Evolutionary conservation across 2,329 filamentous ascomycete genomes (phyloP).

Genomic region (Ophiostoma ulmi): DNA sequence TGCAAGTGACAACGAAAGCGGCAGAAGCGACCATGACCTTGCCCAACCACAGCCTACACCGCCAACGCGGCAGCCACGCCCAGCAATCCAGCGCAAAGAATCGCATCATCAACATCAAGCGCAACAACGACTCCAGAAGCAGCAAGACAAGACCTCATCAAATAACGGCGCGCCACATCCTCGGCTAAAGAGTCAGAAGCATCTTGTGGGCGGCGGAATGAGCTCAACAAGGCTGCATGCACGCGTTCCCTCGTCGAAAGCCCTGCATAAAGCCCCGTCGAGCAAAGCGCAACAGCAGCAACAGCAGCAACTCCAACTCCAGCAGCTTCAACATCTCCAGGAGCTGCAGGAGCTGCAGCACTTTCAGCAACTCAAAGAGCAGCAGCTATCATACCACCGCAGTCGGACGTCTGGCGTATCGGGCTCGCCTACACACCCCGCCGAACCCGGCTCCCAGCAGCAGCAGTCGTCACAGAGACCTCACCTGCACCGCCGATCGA

Average conservation of each 20-base stretch:
- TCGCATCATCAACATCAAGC: conserved; percentile 16
- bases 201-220: conserved; percentile 40
- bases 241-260: conserved; percentile 50
- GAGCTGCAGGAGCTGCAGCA: conserved; percentile 20
- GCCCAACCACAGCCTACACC: conserved; percentile 16
- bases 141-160: conserved; percentile 15
- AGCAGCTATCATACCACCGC: conserved; percentile 31
- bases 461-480: conserved; percentile 29
- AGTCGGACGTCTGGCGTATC: conserved; percentile 41
- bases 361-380: conserved; percentile 20
- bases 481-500: conserved; percentile 44
- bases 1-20: conserved; percentile 14
- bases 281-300: conserved; percentile 26
- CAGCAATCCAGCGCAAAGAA: conserved; percentile 13
- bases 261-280: conserved; percentile 39
- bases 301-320: conserved; percentile 17
- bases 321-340: conserved; percentile 27
- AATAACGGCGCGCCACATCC: conserved; percentile 35
- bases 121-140: conserved; percentile 1
- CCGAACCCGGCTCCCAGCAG: conserved; percentile 28
- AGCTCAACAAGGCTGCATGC: conserved; percentile 44
- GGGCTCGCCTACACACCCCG: conserved; percentile 35
- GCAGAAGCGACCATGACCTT: conserved; percentile 15
- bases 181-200: conserved; percentile 39
- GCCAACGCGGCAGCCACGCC: conserved; percentile 12